phyloP scores from a whole-genome alignment of 768 basidiomycete species.

The Ramaria rubella region DNA sequence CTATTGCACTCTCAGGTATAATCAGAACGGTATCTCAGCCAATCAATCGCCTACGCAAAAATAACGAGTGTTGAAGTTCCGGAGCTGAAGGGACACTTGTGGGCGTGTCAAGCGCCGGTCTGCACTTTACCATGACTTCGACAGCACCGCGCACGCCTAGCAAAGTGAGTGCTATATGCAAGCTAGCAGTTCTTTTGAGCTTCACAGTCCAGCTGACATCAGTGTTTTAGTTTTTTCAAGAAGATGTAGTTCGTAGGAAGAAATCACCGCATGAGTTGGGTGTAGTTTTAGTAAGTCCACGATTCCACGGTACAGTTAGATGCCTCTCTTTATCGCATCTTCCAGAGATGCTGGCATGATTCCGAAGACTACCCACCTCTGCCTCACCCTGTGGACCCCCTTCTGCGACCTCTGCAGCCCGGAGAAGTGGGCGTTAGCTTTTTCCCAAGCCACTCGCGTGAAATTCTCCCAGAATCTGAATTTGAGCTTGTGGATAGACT shows the following conservation, averaged over 20 bases:
- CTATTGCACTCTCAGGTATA: too few relatives aligned
- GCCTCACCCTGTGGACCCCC: conserved; percentile 48
- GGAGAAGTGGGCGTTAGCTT: conserved; percentile 84
- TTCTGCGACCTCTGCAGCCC: conserved; percentile 65
- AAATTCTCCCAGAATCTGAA: conserved; percentile 65
- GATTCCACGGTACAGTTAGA: background rate
- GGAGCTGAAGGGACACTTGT: too few relatives aligned
- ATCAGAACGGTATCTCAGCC: too few relatives aligned
- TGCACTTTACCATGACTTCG: conserved; percentile 2
- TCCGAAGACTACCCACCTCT: conserved; percentile 59
- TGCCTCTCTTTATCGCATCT: conserved; percentile 3
- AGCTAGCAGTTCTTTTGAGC: background rate
- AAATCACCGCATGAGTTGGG: conserved; percentile 38
- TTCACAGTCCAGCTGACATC: background rate
- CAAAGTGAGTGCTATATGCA: background rate
- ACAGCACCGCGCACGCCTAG: background rate
- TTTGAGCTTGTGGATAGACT: conserved; percentile 68
- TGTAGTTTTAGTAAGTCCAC: conserved; percentile 54
- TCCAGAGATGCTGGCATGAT: conserved; percentile 84
- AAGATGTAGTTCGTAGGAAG: conserved; percentile 34
- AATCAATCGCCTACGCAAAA: too few relatives aligned
- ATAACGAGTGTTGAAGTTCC: too few relatives aligned
- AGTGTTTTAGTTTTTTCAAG: conserved; percentile 30
- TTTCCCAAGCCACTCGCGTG: conserved; percentile 45
- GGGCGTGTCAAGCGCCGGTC: background rate